Evolutionary conservation across 2,329 filamentous ascomycete genomes (phyloP).

Genomic region (Neoscytalidium dimidiatum): DNA sequence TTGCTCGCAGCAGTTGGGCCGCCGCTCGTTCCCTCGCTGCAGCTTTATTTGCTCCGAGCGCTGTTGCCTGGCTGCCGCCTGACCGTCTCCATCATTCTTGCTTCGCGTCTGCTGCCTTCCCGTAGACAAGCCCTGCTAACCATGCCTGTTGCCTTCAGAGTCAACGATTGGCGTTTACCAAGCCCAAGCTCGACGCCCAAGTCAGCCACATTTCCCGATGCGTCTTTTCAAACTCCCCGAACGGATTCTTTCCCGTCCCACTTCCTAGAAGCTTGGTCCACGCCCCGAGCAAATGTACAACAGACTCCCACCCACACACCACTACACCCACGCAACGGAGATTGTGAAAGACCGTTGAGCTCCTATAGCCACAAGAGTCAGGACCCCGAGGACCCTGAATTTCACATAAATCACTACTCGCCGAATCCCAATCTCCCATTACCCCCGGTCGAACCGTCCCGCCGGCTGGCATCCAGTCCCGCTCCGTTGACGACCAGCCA

Average conservation of each 20-base stretch:
- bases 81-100: not conserved
- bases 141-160: conserved; percentile 29
- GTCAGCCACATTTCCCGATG: conserved; percentile 42
- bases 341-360: conserved; percentile 36
- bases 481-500: conserved; percentile 35
- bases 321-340: conserved; percentile 38
- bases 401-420: conserved; percentile 65
- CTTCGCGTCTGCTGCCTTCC: not conserved
- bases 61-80: conserved; percentile 2
- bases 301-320: conserved; percentile 46
- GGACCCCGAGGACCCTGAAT: conserved; percentile 44
- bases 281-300: conserved; percentile 44
- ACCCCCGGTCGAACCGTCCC: conserved; percentile 62
- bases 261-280: conserved; percentile 54
- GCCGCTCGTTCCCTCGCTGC: not conserved
- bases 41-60: not conserved
- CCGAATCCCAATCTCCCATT: conserved; percentile 55
- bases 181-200: conserved; percentile 53
- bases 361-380: conserved; percentile 36
- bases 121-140: conserved; percentile 11
- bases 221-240: conserved; percentile 48
- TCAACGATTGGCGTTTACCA: conserved; percentile 51
- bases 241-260: conserved; percentile 44
- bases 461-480: conserved; percentile 61
- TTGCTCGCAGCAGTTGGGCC: not conserved